phyloP scores from a whole-genome alignment of 495 filamentous ascomycete species.

The Aspergillus mulundensis region DNA sequence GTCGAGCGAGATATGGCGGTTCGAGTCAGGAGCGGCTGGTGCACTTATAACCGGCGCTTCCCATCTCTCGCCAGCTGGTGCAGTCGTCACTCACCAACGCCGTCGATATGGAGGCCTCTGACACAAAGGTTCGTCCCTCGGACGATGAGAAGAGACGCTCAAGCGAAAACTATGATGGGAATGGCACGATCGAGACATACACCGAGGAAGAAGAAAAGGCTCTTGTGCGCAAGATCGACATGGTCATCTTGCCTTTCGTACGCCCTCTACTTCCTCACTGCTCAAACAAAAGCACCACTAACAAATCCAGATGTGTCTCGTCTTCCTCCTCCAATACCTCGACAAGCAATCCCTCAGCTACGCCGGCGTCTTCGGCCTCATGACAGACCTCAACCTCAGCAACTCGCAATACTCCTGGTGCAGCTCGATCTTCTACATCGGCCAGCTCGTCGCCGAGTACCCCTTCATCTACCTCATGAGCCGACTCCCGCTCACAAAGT shows the following conservation, averaged over 20 bases:
- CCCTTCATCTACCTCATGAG: background rate
- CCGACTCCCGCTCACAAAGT: conserved; percentile 37
- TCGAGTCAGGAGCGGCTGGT: background rate
- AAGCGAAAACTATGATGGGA: background rate
- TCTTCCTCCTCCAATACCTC: conserved; percentile 26
- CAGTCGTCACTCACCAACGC: background rate
- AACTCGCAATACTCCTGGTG: conserved; percentile 53
- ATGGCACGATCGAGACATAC: background rate
- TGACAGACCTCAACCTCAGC: conserved; percentile 44
- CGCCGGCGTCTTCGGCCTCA: conserved; percentile 53
- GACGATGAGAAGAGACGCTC: background rate
- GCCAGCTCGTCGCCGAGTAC: conserved; percentile 42
- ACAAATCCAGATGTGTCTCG: conserved; percentile 23
- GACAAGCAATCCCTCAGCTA: conserved; percentile 57
- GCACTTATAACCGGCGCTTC: background rate
- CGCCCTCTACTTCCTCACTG: too few species aligned
- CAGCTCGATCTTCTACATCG: conserved; percentile 35
- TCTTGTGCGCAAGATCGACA: conserved; percentile 48
- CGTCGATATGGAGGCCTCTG: background rate
- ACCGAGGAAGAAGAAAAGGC: conserved; percentile 35
- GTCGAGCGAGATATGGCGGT: background rate
- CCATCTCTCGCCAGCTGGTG: background rate
- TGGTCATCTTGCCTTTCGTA: conserved; percentile 31
- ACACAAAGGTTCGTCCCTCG: background rate
- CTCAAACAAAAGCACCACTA: background rate